Base-by-base conservation (phyloP, 2,329 filamentous ascomycete genomes). In the Parascedosporium putredinis region DNA sequence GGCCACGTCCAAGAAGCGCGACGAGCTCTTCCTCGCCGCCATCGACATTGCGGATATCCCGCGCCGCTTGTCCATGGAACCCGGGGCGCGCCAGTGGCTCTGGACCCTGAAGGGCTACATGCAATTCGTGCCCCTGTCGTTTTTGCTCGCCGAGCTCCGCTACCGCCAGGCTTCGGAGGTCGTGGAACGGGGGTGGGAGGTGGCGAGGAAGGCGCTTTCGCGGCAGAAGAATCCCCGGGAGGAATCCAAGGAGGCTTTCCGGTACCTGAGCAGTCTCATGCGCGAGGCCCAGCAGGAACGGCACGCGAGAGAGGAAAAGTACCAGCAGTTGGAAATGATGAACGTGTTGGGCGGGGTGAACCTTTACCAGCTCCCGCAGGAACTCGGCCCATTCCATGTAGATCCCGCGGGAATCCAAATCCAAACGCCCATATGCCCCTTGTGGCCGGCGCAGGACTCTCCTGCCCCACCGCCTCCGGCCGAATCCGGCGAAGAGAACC, bases 91-190 rank as follows among this genome's bases (percentile, higher is more conserved):
- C 7, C 45, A 27, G 16, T 47, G 45, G 45, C 23, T 22, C 5
- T 47, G 45, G 45, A 24, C 31, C 8, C 45, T 47, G 1, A 4
- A 14, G 12, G 45, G 7, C 3, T 47, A 47, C 45, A 47, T 38
- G 45, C 45, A 47, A 22, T 47, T 47, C 31, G n/a, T 22, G 20
- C 45, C 45, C 4, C 31, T 47, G 31, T 47, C 45, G 1, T 47
- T 47, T n/a, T 33, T 47, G 5, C 22, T 47, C 9, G 23, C 10
- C 12, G 31, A 47, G 16, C 31, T 47, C 3, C 24, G 45, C 29
- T 31, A 31, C 27, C 27, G 27, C 27, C 7, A 31, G 12, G 7
- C 27, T 12, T 31, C 27, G 27, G 27, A 31, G 12, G 27, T 31
- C 27, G 6, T 12, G 7, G 27, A 31, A 12, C 27, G 27, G 12